Evolutionary conservation across 805 yeast genomes (phyloP).

Genomic region (Starmerella vitae): DNA sequence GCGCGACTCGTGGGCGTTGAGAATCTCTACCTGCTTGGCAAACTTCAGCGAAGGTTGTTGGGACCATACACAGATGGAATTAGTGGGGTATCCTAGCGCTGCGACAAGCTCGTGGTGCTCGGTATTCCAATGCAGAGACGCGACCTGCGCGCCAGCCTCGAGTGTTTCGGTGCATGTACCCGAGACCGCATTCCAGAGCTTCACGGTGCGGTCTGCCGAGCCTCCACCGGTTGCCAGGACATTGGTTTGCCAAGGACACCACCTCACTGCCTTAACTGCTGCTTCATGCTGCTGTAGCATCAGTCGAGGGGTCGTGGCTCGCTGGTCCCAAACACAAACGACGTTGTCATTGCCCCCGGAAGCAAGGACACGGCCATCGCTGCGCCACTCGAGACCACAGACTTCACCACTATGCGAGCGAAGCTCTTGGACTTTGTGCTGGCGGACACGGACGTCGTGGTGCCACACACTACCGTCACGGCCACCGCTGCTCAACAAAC

Average conservation of each 20-base stretch:
- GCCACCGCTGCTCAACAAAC: conserved; percentile 73
- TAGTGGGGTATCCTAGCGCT: conserved; percentile 86
- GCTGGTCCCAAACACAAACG: conserved; percentile 85
- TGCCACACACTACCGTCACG: conserved; percentile 71
- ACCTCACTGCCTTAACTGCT: conserved; percentile 86
- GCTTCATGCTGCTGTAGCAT: conserved; percentile 73
- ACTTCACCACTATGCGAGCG: conserved; percentile 73
- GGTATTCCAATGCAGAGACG: conserved; percentile 81
- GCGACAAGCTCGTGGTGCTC: conserved; percentile 61
- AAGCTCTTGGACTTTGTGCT: conserved; percentile 52
- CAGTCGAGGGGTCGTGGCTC: conserved; percentile 55
- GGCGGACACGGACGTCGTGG: conserved; percentile 77
- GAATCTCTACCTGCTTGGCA: conserved; percentile 78
- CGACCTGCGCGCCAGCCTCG: conserved; percentile 86
- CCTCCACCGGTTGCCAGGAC: conserved; percentile 97
- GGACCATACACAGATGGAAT: conserved; percentile 68
- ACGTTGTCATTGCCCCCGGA: conserved; percentile 91
- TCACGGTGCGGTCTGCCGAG: conserved; percentile 71
- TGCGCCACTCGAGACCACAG: conserved; percentile 78
- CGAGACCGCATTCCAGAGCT: conserved; percentile 89
- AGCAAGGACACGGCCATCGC: conserved; percentile 73
- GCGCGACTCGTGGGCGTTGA: conserved; percentile 74
- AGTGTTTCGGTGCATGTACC: conserved; percentile 78
- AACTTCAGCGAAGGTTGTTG: conserved; percentile 49
- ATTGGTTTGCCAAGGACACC: conserved; percentile 81